Percentiles rank a stretch among this genome's conserved stretches.
These are phyloP conservation scores for Chaetomiaceae sp. DNA, from an alignment of 2,329 filamentous ascomycete species.

Conservation along the genomic window DNA sequence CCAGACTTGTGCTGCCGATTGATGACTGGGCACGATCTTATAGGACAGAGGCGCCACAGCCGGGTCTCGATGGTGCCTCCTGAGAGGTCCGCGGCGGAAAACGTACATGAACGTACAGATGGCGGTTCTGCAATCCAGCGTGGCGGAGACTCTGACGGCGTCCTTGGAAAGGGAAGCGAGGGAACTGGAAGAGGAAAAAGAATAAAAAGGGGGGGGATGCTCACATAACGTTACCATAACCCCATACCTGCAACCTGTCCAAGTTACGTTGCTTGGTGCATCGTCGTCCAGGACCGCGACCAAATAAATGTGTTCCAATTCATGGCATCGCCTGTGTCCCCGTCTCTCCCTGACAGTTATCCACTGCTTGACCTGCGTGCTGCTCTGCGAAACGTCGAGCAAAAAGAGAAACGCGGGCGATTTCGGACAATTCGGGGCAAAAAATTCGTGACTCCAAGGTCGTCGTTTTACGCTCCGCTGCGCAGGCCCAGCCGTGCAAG, in stretches of 20 bases:
- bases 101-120: conserved; percentile 24
- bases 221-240: too few species aligned
- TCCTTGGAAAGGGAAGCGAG: background rate
- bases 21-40: conserved; percentile 42
- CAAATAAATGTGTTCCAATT: too few species aligned
- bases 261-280: too few species aligned
- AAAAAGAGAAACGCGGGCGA: conserved; percentile 6
- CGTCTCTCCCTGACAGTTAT: too few species aligned
- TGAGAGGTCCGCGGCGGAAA: conserved; percentile 24
- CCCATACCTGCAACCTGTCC: too few species aligned
- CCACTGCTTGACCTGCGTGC: too few species aligned
- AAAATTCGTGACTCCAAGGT: background rate
- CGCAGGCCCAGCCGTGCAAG: background rate
- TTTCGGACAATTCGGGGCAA: conserved; percentile 11
- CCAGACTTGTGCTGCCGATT: conserved; percentile 27
- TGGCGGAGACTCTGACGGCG: conserved; percentile 5
- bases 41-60: conserved; percentile 31
- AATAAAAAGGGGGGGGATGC: background rate
- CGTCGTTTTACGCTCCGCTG: background rate
- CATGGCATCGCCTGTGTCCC: too few species aligned
- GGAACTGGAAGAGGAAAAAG: background rate
- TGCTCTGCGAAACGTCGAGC: background rate
- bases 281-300: too few species aligned
- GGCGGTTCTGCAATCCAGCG: conserved; percentile 12
- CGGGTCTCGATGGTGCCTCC: conserved; percentile 20